A percentile compares a stretch with the other conserved stretches of the same genome.
Conservation (phyloP, 2,329 filamentous ascomycete species). For the Claviceps capensis region DNA sequence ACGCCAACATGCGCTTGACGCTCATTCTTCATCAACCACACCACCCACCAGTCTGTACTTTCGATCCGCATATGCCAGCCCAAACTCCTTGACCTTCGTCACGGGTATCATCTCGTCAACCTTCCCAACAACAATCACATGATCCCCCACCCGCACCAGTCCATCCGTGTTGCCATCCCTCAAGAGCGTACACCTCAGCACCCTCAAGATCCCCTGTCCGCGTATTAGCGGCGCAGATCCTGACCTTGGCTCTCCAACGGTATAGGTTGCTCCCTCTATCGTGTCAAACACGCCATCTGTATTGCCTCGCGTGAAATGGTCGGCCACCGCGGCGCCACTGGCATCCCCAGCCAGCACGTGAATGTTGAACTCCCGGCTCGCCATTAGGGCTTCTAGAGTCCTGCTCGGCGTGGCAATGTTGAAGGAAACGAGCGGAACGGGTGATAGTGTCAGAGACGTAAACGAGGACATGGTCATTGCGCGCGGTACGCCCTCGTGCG, state of each 20-base stretch:
- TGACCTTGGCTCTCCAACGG: constrained; percentile 8
- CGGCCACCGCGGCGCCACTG: constrained; percentile 34
- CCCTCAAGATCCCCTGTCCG: constrained; percentile 39
- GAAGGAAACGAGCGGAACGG: constrained; percentile 39
- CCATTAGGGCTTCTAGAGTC: constrained; percentile 36
- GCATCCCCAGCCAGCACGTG: constrained; percentile 37
- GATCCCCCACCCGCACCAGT: constrained; percentile 34
- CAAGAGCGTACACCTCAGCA: constrained; percentile 29
- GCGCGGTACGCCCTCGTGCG: constrained; percentile 21
- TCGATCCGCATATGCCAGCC: constrained; percentile 35
- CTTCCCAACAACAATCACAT: constrained; percentile 38
- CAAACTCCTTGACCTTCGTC: constrained; percentile 23
- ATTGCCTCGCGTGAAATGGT: constrained; percentile 39
- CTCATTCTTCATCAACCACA: constrained; percentile 13
- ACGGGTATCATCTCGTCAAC: constrained; percentile 30
- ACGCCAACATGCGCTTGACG: neutral
- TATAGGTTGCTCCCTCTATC: constrained; percentile 2
- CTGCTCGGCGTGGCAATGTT: constrained; percentile 43
- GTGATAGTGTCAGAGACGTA: constrained; percentile 39
- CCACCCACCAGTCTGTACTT: constrained; percentile 30
- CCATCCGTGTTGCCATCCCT: constrained; percentile 25
- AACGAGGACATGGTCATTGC: constrained; percentile 49
- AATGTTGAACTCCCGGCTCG: constrained; percentile 35
- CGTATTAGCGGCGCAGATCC: constrained; percentile 27
- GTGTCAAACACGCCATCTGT: constrained; percentile 23